A percentile compares a stretch with the other conserved stretches of the same genome.
phyloP scores from a whole-genome alignment of 805 yeast species.

The Kregervanrija delftensis region DNA sequence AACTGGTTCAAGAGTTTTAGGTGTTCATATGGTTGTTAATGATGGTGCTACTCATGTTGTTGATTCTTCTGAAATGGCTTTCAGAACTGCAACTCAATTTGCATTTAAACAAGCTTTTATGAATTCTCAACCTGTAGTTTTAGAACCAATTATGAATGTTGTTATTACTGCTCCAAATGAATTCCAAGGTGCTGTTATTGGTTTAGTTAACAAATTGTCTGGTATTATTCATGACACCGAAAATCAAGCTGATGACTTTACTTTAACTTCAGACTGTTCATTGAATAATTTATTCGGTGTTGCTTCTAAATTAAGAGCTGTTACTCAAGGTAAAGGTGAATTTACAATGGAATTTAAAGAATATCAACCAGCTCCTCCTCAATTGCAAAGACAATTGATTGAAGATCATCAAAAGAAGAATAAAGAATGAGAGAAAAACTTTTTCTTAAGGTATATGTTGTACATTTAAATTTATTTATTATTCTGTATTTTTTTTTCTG shows the following conservation, averaged over 20 bases:
- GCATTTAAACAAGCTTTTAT: constrained; percentile 91
- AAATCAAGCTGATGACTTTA: constrained; percentile 89
- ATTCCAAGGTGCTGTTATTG: constrained; percentile 91
- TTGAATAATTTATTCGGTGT: constrained; percentile 94
- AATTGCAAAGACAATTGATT: constrained; percentile 82
- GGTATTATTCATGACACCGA: constrained; percentile 94
- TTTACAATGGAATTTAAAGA: constrained; percentile 91
- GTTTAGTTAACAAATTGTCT: constrained; percentile 82
- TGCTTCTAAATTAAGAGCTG: constrained; percentile 90
- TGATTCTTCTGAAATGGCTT: constrained; percentile 93
- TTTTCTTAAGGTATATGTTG: background rate
- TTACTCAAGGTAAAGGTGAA: constrained; percentile 98
- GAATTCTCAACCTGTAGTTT: constrained; percentile 75
- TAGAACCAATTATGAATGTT: constrained; percentile 96
- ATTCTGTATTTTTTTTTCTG: background rate
- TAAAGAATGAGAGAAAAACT: constrained; percentile 12
- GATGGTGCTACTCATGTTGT: constrained; percentile 98
- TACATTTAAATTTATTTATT: background rate
- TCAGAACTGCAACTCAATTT: constrained; percentile 83
- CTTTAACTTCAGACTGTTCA: constrained; percentile 92
- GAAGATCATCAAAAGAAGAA: constrained; percentile 70
- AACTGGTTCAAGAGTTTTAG: constrained; percentile 89
- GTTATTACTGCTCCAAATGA: constrained; percentile 92
- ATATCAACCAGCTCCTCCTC: constrained; percentile 86
- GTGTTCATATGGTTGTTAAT: constrained; percentile 85